A percentile compares a stretch with the other conserved stretches of the same genome.
These are phyloP conservation scores for Sporothrix brunneoviolacea DNA, from an alignment of 2,329 filamentous ascomycete genomes.

Conservation along the genomic window DNA sequence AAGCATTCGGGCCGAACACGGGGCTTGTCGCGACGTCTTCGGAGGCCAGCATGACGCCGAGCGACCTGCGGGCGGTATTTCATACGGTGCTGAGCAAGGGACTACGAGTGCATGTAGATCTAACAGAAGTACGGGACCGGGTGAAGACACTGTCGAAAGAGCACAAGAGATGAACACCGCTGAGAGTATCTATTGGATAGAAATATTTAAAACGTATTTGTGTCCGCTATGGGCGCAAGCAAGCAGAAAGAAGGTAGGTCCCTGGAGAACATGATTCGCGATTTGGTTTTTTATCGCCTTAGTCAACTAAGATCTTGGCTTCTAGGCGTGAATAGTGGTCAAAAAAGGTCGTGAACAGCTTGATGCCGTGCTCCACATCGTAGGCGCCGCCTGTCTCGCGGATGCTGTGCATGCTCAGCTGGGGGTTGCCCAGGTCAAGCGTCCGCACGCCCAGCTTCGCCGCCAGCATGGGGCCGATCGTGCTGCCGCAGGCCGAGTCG, in stretches of 20 bases:
- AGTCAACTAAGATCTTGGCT: constrained; percentile 78
- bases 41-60: constrained; percentile 36
- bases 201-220: no score
- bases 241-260: no score
- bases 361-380: constrained; percentile 80
- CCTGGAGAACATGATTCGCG: no score
- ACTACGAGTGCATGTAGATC: constrained; percentile 20
- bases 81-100: constrained; percentile 17
- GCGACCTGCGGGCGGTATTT: constrained; percentile 41
- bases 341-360: constrained; percentile 83
- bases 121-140: constrained; percentile 13
- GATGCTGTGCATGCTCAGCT: constrained; percentile 95
- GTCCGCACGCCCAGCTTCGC: constrained; percentile 82
- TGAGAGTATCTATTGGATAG: no score
- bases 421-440: constrained; percentile 86
- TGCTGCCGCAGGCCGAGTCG: constrained; percentile 89
- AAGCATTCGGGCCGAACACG: constrained; percentile 34
- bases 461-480: constrained; percentile 94
- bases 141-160: no score
- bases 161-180: no score
- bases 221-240: no score
- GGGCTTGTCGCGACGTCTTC: constrained; percentile 25
- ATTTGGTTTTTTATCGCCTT: no score
- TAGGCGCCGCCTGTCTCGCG: constrained; percentile 84
- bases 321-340: constrained; percentile 76